Conservation (phyloP, 2,329 filamentous ascomycete genomes). For the Botrytis squamosa region DNA sequence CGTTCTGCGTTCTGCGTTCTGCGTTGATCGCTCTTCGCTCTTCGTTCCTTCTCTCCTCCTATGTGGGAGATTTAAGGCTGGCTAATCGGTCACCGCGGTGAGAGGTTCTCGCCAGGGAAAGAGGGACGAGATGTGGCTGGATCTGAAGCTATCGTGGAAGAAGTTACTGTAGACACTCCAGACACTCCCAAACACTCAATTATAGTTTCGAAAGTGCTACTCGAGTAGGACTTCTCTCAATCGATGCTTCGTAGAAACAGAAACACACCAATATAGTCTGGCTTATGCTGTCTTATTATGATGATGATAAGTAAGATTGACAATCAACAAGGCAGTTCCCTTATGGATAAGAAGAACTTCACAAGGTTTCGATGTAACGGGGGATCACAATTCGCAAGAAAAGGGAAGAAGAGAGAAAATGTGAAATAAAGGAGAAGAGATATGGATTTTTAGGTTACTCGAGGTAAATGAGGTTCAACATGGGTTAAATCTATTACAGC, state of each 20-base stretch:
- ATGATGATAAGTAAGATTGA: background rate
- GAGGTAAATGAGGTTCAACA: constrained; percentile 20
- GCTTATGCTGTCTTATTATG: background rate
- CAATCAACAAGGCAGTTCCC: background rate
- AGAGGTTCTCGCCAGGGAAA: background rate
- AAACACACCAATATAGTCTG: background rate
- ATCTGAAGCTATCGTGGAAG: constrained; percentile 1
- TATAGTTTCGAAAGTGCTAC: background rate
- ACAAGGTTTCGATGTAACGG: background rate
- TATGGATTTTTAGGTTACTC: background rate
- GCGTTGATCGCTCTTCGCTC: background rate
- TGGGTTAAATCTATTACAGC: constrained; percentile 5
- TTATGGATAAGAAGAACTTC: background rate
- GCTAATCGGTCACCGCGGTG: background rate
- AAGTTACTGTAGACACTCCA: background rate
- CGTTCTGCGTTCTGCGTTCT: background rate
- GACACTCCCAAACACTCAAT: constrained; percentile 3
- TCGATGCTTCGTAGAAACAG: background rate
- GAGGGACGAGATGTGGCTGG: background rate
- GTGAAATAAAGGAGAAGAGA: constrained; percentile 5
- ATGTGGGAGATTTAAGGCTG: background rate
- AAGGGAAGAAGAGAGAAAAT: background rate
- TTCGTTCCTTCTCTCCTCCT: background rate
- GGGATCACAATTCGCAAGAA: constrained; percentile 8
- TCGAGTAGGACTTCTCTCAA: background rate